A percentile compares a stretch with the other conserved stretches of the same genome.
Conservation (phyloP, 495 filamentous ascomycete genomes). For the Lasiosphaeria miniovina region DNA sequence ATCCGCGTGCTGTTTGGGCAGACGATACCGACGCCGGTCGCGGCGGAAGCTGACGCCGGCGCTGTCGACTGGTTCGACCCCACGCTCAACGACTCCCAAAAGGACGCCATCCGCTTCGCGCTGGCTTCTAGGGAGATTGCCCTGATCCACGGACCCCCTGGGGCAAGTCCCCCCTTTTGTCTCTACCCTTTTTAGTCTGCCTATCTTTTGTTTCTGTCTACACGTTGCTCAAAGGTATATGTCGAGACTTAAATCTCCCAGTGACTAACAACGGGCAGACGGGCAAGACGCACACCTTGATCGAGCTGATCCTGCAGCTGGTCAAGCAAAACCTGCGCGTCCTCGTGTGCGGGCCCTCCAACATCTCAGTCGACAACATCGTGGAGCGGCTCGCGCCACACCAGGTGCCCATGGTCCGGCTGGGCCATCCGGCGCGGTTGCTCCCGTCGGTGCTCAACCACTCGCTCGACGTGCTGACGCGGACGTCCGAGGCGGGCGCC, state of each 20-base stretch:
- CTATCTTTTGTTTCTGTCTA: conserved; percentile 1
- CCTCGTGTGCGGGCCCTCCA: conserved; percentile 92
- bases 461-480: conserved; percentile 88
- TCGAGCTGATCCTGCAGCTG: conserved; percentile 89
- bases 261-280: conserved; percentile 47
- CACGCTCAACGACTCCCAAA: conserved; percentile 83
- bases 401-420: conserved; percentile 79
- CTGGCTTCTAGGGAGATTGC: conserved; percentile 79
- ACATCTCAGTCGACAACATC: conserved; percentile 97
- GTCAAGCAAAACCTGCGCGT: conserved; percentile 66
- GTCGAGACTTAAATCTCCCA: not conserved
- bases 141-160: conserved; percentile 92
- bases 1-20: conserved; percentile 82
- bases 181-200: not conserved
- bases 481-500: conserved; percentile 80
- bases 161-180: conserved; percentile 41
- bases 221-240: too few species aligned
- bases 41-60: conserved; percentile 40
- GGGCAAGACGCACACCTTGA: conserved; percentile 95
- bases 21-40: conserved; percentile 55
- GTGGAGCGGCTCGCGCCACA: conserved; percentile 86
- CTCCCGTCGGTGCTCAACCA: conserved; percentile 85
- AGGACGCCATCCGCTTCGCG: conserved; percentile 86
- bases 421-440: conserved; percentile 90
- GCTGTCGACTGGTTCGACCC: conserved; percentile 71